phyloP scores from a whole-genome alignment of 1,284 basidiomycete species.

The Cutaneotrichosporon mucoides region DNA sequence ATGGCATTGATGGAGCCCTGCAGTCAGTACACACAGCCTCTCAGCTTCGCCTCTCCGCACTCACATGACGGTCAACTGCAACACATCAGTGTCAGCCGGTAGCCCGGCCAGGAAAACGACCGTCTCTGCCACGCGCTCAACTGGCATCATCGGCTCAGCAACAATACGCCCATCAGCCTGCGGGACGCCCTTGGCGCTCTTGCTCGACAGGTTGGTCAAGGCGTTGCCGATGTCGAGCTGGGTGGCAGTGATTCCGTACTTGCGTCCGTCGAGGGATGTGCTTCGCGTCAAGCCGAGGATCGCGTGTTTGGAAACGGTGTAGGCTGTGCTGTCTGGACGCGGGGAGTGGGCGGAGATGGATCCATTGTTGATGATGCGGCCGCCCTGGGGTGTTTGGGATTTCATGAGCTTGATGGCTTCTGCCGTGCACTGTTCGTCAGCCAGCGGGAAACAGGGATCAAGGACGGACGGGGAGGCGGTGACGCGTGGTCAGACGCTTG shows the following conservation, averaged over 20 bases:
- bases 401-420: slow-evolving; percentile 72
- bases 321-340: slow-evolving; percentile 60
- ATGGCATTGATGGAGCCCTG: slow-evolving; percentile 22
- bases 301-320: slow-evolving; percentile 74
- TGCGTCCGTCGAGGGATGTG: slow-evolving; percentile 69
- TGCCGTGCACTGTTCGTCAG: slow-evolving; percentile 56
- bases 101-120: slow-evolving; percentile 67
- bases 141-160: slow-evolving; percentile 55
- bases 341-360: slow-evolving; percentile 71
- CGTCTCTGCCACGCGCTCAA: slow-evolving; percentile 63
- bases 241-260: slow-evolving; percentile 67
- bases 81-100: slow-evolving; percentile 64
- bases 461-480: too few relatives aligned
- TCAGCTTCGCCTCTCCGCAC: slow-evolving; percentile 32
- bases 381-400: slow-evolving; percentile 64
- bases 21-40: slow-evolving; percentile 3
- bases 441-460: too few relatives aligned
- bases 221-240: slow-evolving; percentile 80
- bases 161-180: slow-evolving; percentile 64
- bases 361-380: slow-evolving; percentile 80
- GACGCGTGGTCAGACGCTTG: too few relatives aligned
- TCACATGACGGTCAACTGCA: slow-evolving; percentile 59
- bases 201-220: slow-evolving; percentile 57
- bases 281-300: slow-evolving; percentile 69
- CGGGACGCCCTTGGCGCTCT: slow-evolving; percentile 53